These are phyloP conservation scores for Neonectria magnoliae DNA, from an alignment of 2,329 filamentous ascomycete genomes.

Conservation along the genomic window DNA sequence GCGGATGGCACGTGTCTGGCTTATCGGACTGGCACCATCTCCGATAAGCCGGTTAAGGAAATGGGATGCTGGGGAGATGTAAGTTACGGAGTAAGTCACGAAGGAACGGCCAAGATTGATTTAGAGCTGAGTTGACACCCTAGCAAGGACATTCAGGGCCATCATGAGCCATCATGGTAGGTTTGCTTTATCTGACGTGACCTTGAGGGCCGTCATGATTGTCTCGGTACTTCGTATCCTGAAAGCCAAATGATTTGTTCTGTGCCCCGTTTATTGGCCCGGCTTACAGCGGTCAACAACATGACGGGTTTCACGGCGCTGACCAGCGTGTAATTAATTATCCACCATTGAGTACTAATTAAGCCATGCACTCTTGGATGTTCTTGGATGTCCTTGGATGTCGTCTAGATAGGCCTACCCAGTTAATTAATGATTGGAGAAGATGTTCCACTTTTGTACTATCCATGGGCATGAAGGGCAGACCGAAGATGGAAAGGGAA, in stretches of 20 bases:
- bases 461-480: not conserved
- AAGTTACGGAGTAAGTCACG: not conserved
- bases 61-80: slow-evolving; percentile 4
- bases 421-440: not conserved
- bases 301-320: not conserved
- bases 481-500: not conserved
- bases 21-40: slow-evolving; percentile 30
- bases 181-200: slow-evolving; percentile 10
- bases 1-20: slow-evolving; percentile 35
- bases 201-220: slow-evolving; percentile 15
- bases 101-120: not conserved
- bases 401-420: not conserved
- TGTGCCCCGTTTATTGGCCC: not conserved
- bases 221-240: not conserved
- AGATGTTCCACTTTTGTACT: not conserved
- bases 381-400: not conserved
- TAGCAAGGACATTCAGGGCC: not conserved
- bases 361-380: not conserved
- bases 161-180: slow-evolving; percentile 13
- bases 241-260: not conserved
- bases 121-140: not conserved
- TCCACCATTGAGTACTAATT: not conserved
- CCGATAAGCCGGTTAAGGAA: slow-evolving; percentile 27
- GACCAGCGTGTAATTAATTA: not conserved
- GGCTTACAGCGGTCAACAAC: not conserved